A percentile compares a stretch with the other conserved stretches of the same genome.
Conservation (phyloP, 345 rosid genomes). For the Aegle marmelos region DNA sequence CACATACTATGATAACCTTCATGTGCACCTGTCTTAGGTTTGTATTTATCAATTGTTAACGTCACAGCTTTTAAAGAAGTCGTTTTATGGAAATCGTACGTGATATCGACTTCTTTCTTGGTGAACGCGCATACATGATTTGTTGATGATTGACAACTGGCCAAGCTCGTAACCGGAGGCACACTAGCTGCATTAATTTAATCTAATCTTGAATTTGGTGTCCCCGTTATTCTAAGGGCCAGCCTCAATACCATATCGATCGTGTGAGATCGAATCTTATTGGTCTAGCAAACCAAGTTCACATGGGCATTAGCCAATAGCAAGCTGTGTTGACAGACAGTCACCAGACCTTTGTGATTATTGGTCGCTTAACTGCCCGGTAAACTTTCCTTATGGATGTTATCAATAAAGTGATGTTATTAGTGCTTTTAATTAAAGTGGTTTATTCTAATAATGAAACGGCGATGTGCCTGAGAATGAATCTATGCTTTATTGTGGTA, state of each 20-base stretch:
- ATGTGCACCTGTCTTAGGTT: constrained; percentile 9
- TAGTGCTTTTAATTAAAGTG: not conserved
- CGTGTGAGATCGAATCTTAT: constrained; percentile 21
- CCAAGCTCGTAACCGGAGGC: constrained; percentile 24
- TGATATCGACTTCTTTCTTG: constrained; percentile 7
- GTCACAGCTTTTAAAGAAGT: not conserved
- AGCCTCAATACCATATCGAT: not conserved
- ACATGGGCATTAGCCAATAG: constrained; percentile 27
- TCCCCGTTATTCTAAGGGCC: constrained; percentile 14
- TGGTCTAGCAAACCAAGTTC: constrained; percentile 23
- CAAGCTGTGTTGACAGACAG: not conserved
- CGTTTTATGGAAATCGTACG: not conserved
- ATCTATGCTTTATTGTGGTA: not conserved
- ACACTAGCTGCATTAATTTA: not conserved
- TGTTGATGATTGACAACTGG: constrained; percentile 50
- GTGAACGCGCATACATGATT: constrained; percentile 23
- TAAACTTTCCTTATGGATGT: not conserved
- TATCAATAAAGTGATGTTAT: not conserved
- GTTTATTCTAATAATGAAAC: not conserved
- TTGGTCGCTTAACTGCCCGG: constrained; percentile 6
- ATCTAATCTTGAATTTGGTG: constrained; percentile 18
- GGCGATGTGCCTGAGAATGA: not conserved
- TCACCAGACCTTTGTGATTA: constrained; percentile 15
- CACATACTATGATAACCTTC: constrained; percentile 15
- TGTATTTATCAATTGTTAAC: not conserved